Base-by-base conservation (phyloP, 192 early-diverging fungal species). In the Glomus cerebriforme region DNA sequence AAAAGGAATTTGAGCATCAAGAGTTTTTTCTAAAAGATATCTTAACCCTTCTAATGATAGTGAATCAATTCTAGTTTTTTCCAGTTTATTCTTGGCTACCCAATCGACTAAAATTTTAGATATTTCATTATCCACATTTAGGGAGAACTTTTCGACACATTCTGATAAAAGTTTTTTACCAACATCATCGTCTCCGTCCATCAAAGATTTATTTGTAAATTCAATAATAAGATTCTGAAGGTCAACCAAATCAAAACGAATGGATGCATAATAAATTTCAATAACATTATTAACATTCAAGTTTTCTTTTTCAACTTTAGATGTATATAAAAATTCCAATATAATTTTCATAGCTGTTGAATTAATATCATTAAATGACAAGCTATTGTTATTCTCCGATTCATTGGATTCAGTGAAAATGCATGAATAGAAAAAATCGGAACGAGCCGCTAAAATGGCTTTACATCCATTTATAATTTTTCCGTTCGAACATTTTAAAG, bases 321-420 rank as follows among this genome's bases (percentile, higher is more conserved):
- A 54, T 0, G 64, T 66, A 66, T 66, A 66, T n/a, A 66, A 66
- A 66, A 29, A 66, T 34, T 66, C 64, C n/a, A 66, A 34, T 13
- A 66, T 32, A 6, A 34, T 10, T 66, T 66, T 66, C 64, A 66
- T 66, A 22, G 64, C 64, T n/a, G 24, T 17, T 29, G 34, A 32
- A 32, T 27, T 66, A 32, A 66, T 66, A 34, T 66, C 10, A 13
- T 13, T 29, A 22, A 66, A 66, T 34, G 27, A 66, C 17, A 66
- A 4, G 19, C 19, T 54, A 2, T 54, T 5, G 19, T 19, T 54
- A 19, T 2, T 39, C 9, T 39, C 7, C 3, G 39, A 5, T 43
- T n/a, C n/a, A n/a, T n/a, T n/a, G n/a, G 49, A n/a, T 22, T 22
- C 17, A 7, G 15, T 54, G 17, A 54, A 54, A 54, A 54, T 54